Base-by-base conservation (phyloP, 2,329 filamentous ascomycete species). In the Cladorrhinum sp. region DNA sequence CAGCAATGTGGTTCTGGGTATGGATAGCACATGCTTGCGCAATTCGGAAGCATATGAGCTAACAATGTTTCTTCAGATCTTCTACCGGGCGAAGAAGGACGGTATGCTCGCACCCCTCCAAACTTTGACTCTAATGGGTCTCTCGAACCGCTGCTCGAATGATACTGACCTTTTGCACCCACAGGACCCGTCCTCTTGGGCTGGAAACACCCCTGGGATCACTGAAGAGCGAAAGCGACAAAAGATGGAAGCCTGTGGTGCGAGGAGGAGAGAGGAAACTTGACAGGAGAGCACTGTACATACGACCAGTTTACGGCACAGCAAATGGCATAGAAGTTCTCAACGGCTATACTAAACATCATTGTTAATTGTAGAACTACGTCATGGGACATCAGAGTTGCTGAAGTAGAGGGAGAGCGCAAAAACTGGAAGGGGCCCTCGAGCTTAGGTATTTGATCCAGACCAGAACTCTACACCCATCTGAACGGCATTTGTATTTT, bases 1-100 rank as follows among this genome's bases (percentile, higher is more conserved):
- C 95, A 58, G 91, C 90, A 79, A 99, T 98, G 95, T 99, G 95
- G 95, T 98, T 99, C 79, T 99, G 95, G 77, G 93, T 98, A 85
- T 73, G 81, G 16, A 45, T 45, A 12, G 41, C n/a, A 6, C 13
- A 13, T 32, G 62, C 59, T 49, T 45, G 55, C 27, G 57, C n/a
- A 7, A n/a, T 62, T 6, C 5, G 10, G 10, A 41, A 16, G 10
- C 24, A 23, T 10, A 29, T 51, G 41, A 22, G 45, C 61, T 65
- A 22, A 65, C 56, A n/a, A n/a, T 16, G 23, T 23, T 20, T 41
- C 36, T 20, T 24, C 41, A 62, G 71, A 96, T 93, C 79, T 97
- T 97, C 87, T 98, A 97, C 81, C 87, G 95, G 71, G 92, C 92
- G 71, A 96, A 93, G 86, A 90, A 97, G 81, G 95, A 99, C 72